A percentile compares a stretch with the other conserved stretches of the same genome.
These are phyloP conservation scores for Calonectria pteridis DNA, from an alignment of 2,329 filamentous ascomycete genomes.

Conservation along the genomic window DNA sequence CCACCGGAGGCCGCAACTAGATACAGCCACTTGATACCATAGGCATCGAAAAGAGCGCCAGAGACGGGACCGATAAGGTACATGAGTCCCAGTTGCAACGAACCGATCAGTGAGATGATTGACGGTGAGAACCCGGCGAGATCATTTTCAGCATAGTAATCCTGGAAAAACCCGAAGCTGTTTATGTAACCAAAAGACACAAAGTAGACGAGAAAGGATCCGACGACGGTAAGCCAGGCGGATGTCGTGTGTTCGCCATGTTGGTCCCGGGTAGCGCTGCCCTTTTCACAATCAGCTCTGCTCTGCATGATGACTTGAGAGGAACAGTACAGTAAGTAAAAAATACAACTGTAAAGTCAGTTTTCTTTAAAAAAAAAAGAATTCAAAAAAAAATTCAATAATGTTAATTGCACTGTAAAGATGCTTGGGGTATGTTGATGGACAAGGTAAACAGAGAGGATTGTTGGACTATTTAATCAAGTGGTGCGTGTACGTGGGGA, in stretches of 20 bases:
- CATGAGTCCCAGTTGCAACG: slow-evolving; percentile 11
- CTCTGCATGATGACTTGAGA: background rate
- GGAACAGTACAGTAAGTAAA: background rate
- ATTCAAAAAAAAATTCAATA: background rate
- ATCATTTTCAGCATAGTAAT: slow-evolving; percentile 10
- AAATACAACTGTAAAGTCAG: too few relatives aligned
- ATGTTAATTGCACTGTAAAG: too few relatives aligned
- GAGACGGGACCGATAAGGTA: background rate
- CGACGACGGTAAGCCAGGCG: slow-evolving; percentile 14
- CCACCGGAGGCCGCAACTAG: background rate
- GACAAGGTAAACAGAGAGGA: background rate
- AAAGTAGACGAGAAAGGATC: slow-evolving; percentile 19
- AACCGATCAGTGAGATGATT: slow-evolving; percentile 7
- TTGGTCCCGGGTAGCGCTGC: background rate
- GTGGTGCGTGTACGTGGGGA: too few relatives aligned
- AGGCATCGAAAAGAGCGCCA: slow-evolving; percentile 13
- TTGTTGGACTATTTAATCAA: background rate
- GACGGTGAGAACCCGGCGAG: slow-evolving; percentile 7
- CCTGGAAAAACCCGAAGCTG: slow-evolving; percentile 16
- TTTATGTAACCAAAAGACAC: slow-evolving; percentile 22
- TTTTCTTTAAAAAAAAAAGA: too few relatives aligned
- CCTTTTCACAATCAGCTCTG: slow-evolving; percentile 6
- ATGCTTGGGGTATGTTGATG: too few relatives aligned
- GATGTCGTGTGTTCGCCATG: background rate
- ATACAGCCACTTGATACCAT: slow-evolving; percentile 17